Base-by-base conservation (phyloP, 1,284 basidiomycete species). In the Cutaneotrichosporon cyanovorans region DNA sequence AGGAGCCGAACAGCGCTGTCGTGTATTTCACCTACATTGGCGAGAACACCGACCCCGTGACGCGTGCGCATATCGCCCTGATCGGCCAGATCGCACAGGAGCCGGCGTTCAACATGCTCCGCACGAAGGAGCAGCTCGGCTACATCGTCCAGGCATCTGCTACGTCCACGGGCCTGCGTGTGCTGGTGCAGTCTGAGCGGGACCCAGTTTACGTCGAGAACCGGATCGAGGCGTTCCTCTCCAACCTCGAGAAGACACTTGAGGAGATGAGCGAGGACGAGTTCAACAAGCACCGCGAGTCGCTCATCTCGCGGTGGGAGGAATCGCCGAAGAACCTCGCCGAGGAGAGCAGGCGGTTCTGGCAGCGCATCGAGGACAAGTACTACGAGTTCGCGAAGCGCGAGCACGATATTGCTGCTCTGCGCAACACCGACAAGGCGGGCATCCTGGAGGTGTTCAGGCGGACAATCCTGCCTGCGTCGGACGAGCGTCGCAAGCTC, bases 51-150 rank as follows among this genome's bases (percentile, higher is more conserved):
- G 87, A 90, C 40, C 75, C 78, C 22, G 65, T 41, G 5, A 50
- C 71, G 14, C 66, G 74, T 14, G 63, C 67, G 7, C 58, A 62
- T 28, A 56, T 73, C 3, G 57, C 66, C 11, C 57, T 77, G 1
- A 70, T 78, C 19, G 77, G 78, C 0, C 89, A 90, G 61, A 84
- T 95, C 51, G 75, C 89, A 30, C 75, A 78, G 10, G 95, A 98
- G 62, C 92, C 93, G 0, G 80, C 84, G n/a, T 99, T 98, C 73
- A 85, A 95, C 63, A 76, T 84, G 31, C 78, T 99, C 34, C 83
- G 95, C n/a, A 97, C 93, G 2, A 84, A 91, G 68, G 90, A 98
- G 68, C 95, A 98, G 69, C 78, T 99, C 0, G 95, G 95, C 11
- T 98, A 99, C 66, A 78, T 93, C 40, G 88, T 90, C 34, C 78